Percentiles rank a stretch among this genome's conserved stretches.
Conservation (phyloP, 2,329 filamentous ascomycete species). For the Hymenoscyphus fraxineus region DNA sequence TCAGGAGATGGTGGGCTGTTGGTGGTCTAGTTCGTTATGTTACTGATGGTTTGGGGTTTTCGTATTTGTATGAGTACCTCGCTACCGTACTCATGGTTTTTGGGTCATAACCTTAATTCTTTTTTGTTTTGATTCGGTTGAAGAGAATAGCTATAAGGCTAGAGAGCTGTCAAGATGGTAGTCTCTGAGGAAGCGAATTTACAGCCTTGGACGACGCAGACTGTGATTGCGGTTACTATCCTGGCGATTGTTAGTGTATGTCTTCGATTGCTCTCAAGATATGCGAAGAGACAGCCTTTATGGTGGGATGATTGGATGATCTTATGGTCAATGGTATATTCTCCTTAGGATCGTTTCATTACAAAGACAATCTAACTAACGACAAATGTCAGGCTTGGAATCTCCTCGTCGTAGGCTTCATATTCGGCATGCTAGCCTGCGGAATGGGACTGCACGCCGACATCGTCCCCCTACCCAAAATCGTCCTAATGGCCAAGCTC, state of each 20-base stretch:
- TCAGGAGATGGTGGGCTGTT: not conserved
- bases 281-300: slow-evolving; percentile 41
- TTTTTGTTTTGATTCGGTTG: not conserved
- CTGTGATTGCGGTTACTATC: slow-evolving; percentile 13
- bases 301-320: slow-evolving; percentile 52
- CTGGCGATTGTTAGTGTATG: slow-evolving; percentile 39
- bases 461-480: slow-evolving; percentile 35
- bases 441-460: slow-evolving; percentile 48
- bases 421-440: slow-evolving; percentile 44
- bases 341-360: not conserved
- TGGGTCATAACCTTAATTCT: not conserved
- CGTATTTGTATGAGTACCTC: too few relatives aligned
- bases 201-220: slow-evolving; percentile 2
- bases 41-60: not conserved
- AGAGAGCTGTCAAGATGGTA: not conserved
- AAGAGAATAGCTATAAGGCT: not conserved
- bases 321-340: slow-evolving; percentile 44
- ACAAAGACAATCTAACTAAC: not conserved
- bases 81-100: not conserved
- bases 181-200: not conserved
- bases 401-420: slow-evolving; percentile 43
- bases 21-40: not conserved
- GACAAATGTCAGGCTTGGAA: slow-evolving; percentile 35
- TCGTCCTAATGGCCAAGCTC: slow-evolving; percentile 45
- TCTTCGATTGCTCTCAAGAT: slow-evolving; percentile 42